A percentile compares a stretch with the other conserved stretches of the same genome.
These are phyloP conservation scores for Suhomyces pyralidae DNA, from an alignment of 805 yeast genomes.

Conservation along the genomic window DNA sequence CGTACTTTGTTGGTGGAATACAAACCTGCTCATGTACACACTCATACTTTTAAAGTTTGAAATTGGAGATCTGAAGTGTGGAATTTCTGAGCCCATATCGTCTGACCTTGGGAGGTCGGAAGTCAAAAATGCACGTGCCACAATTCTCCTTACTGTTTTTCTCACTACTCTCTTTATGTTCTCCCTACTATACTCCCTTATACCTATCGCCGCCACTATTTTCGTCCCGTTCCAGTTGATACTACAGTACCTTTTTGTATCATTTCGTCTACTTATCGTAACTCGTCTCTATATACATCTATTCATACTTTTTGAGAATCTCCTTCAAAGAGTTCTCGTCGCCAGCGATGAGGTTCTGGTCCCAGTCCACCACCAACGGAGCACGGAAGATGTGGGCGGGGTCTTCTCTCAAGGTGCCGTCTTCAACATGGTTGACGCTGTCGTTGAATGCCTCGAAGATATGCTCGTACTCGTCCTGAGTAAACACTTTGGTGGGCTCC, in stretches of 20 bases:
- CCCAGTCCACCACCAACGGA: slow-evolving; percentile 47
- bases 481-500: slow-evolving; percentile 28
- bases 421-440: slow-evolving; percentile 18
- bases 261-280: too few species aligned
- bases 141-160: background rate
- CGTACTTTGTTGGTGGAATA: background rate
- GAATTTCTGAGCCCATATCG: background rate
- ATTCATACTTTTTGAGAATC: slow-evolving; percentile 30
- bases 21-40: too few species aligned
- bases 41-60: too few species aligned
- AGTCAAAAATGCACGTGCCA: background rate
- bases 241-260: too few species aligned
- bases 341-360: slow-evolving; percentile 39
- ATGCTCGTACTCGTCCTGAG: slow-evolving; percentile 36
- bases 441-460: slow-evolving; percentile 35
- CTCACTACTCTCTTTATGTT: too few species aligned
- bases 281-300: background rate
- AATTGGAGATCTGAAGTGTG: background rate
- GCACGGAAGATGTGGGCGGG: slow-evolving; percentile 36
- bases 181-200: too few species aligned
- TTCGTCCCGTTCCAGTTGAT: too few species aligned
- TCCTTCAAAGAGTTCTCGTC: slow-evolving; percentile 30
- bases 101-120: background rate
- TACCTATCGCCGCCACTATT: too few species aligned
- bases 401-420: slow-evolving; percentile 13